These are phyloP conservation scores for Peronosclerospora sorghi DNA, from an alignment of 352 stramenopile genomes.

Conservation along the genomic window DNA sequence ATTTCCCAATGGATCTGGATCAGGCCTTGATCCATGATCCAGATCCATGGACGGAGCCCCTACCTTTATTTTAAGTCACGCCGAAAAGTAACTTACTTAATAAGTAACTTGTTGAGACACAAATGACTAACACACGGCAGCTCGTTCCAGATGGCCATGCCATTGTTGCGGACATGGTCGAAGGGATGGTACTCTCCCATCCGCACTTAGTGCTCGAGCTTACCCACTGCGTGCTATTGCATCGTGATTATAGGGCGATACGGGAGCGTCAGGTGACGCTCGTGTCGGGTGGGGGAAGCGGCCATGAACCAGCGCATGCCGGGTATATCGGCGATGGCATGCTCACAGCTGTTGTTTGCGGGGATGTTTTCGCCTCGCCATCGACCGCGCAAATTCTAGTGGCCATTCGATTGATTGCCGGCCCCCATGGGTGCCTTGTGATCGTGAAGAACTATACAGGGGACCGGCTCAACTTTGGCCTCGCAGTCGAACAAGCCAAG, in stretches of 20 bases:
- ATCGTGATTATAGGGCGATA: slow-evolving; percentile 56
- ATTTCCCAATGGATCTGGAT: too few relatives aligned
- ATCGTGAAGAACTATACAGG: slow-evolving; percentile 99
- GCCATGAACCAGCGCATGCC: slow-evolving; percentile 94
- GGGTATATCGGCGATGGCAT: slow-evolving; percentile 94
- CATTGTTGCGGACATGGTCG: slow-evolving; percentile 73
- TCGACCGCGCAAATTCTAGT: slow-evolving; percentile 89
- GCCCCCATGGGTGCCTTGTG: slow-evolving; percentile 85
- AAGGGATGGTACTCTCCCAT: slow-evolving; percentile 52
- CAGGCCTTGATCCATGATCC: too few relatives aligned
- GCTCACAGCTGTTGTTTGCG: slow-evolving; percentile 93
- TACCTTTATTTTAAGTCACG: too few relatives aligned
- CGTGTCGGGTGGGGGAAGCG: slow-evolving; percentile 61
- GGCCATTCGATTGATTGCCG: slow-evolving; percentile 86
- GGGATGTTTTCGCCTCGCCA: slow-evolving; percentile 94
- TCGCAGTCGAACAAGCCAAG: slow-evolving; percentile 94
- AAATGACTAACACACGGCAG: slow-evolving; percentile 38
- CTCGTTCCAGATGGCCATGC: slow-evolving; percentile 33
- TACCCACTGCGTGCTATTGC: slow-evolving; percentile 54
- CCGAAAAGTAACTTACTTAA: too few relatives aligned
- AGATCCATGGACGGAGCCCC: too few relatives aligned
- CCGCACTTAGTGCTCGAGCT: slow-evolving; percentile 56
- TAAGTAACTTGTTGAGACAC: too few relatives aligned
- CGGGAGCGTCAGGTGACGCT: slow-evolving; percentile 63
- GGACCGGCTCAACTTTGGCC: slow-evolving; percentile 97